Percentiles rank a stretch among this genome's conserved stretches.
These are phyloP conservation scores for Aschersonia sp. DNA, from an alignment of 2,329 filamentous ascomycete genomes.

Conservation along the genomic window DNA sequence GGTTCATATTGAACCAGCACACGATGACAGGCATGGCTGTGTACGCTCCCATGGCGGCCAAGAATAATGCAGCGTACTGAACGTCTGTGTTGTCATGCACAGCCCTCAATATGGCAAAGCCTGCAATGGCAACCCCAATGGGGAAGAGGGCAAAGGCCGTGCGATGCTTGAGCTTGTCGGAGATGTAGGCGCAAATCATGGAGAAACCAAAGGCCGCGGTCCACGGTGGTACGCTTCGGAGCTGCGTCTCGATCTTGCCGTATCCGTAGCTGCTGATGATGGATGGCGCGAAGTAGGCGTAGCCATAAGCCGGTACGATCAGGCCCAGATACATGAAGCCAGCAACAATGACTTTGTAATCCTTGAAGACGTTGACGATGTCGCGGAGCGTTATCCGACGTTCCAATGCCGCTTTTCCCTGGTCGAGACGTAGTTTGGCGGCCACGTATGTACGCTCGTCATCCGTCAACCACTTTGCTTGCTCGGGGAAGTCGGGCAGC, in stretches of 20 bases:
- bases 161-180: slow-evolving; percentile 59
- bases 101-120: slow-evolving; percentile 60
- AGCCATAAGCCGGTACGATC: slow-evolving; percentile 64
- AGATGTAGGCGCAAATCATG: slow-evolving; percentile 58
- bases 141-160: slow-evolving; percentile 58
- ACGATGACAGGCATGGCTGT: slow-evolving; percentile 81
- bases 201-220: slow-evolving; percentile 63
- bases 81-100: slow-evolving; percentile 53
- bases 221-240: slow-evolving; percentile 44
- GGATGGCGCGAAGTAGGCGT: slow-evolving; percentile 62
- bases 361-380: slow-evolving; percentile 50
- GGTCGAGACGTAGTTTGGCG: slow-evolving; percentile 52
- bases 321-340: slow-evolving; percentile 74
- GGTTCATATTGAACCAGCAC: slow-evolving; percentile 74
- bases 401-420: slow-evolving; percentile 51
- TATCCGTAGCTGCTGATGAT: slow-evolving; percentile 58
- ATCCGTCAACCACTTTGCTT: slow-evolving; percentile 59
- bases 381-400: slow-evolving; percentile 44
- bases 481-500: slow-evolving; percentile 49
- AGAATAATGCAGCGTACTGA: slow-evolving; percentile 69
- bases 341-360: slow-evolving; percentile 60
- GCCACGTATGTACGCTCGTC: slow-evolving; percentile 55
- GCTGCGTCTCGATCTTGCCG: slow-evolving; percentile 39
- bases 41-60: slow-evolving; percentile 69
- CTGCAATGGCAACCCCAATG: slow-evolving; percentile 54